A percentile compares a stretch with the other conserved stretches of the same genome.
These are phyloP conservation scores for Podospora anserina DNA, from an alignment of 495 filamentous ascomycete species.

Conservation along the genomic window DNA sequence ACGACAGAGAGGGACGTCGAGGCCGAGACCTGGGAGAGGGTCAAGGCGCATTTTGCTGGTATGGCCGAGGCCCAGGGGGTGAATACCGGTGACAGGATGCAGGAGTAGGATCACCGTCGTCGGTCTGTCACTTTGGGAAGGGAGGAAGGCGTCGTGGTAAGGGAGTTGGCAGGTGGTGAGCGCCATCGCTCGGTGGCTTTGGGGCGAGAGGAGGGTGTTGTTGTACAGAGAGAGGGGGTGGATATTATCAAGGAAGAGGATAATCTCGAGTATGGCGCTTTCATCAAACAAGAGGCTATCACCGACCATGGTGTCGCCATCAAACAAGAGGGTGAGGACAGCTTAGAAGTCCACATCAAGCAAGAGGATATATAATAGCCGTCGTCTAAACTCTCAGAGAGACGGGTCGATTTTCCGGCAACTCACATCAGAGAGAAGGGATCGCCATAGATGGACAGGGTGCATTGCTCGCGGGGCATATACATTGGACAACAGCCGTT, in stretches of 20 bases:
- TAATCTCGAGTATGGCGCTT: neutral
- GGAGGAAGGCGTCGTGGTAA: neutral
- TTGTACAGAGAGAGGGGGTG: neutral
- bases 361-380: neutral
- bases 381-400: too few species aligned
- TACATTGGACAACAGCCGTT: neutral
- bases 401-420: too few species aligned
- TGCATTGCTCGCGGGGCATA: neutral
- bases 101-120: constrained; percentile 17
- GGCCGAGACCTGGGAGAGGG: constrained; percentile 68
- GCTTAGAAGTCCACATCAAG: neutral
- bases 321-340: too few species aligned
- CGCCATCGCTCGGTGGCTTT: neutral
- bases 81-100: constrained; percentile 20
- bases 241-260: neutral
- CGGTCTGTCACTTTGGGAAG: constrained; percentile 3
- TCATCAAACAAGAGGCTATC: neutral
- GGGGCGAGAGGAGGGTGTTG: neutral
- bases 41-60: constrained; percentile 36
- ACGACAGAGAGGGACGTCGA: constrained; percentile 76
- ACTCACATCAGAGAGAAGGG: too few species aligned
- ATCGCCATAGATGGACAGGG: too few species aligned
- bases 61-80: neutral
- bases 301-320: too few species aligned
- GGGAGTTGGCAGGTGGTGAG: constrained; percentile 22